Conservation (phyloP, 805 yeast genomes). For the Torulaspora franciscae region DNA sequence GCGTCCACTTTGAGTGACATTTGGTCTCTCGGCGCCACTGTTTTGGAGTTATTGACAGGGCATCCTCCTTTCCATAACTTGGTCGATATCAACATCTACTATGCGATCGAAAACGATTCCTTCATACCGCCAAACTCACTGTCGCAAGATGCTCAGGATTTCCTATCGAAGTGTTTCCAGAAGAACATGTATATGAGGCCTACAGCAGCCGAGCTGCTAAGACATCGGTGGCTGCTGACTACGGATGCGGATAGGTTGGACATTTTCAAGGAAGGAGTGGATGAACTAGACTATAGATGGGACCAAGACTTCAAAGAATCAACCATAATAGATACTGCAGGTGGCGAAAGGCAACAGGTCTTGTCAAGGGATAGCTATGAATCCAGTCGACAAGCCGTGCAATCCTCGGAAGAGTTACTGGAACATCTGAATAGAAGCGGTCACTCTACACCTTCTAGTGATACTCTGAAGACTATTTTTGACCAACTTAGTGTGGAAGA, state of each 20-base stretch:
- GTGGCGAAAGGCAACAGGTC: background rate
- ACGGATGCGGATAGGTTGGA: constrained; percentile 20
- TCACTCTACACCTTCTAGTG: background rate
- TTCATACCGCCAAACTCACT: constrained; percentile 35
- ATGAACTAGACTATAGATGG: constrained; percentile 25
- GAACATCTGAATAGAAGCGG: background rate
- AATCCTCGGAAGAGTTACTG: constrained; percentile 2
- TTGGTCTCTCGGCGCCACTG: constrained; percentile 94
- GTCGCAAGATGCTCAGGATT: constrained; percentile 56
- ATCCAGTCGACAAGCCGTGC: background rate
- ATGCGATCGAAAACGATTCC: constrained; percentile 39
- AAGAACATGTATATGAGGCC: constrained; percentile 68
- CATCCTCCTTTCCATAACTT: constrained; percentile 78
- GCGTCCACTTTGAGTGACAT: constrained; percentile 85
- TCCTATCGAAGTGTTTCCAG: constrained; percentile 63
- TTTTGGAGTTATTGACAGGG: constrained; percentile 79
- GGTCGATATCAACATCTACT: constrained; percentile 36
- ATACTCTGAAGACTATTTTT: constrained; percentile 6
- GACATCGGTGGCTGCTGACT: constrained; percentile 47
- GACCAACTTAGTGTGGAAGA: constrained; percentile 5
- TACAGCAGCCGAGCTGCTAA: constrained; percentile 54
- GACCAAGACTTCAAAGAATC: constrained; percentile 30
- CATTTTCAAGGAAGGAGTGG: constrained; percentile 24
- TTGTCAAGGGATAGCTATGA: background rate
- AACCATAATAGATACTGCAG: background rate